These are phyloP conservation scores for Leccinum rimulosum DNA, from an alignment of 768 basidiomycete genomes.

Conservation along the genomic window DNA sequence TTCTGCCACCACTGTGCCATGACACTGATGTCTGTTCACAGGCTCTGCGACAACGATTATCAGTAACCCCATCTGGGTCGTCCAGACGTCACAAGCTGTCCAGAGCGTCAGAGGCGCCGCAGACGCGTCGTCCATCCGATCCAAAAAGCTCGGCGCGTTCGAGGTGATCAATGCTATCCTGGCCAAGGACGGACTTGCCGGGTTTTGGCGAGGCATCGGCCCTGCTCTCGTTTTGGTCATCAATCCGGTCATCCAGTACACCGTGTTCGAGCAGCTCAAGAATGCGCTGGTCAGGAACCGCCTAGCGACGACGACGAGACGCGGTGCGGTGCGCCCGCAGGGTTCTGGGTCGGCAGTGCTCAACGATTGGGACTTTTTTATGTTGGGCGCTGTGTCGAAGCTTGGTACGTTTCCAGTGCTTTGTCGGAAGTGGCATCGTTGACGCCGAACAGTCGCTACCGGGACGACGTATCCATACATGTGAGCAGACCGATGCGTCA, in stretches of 20 bases:
- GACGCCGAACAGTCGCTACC: conserved; percentile 41
- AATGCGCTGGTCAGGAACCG: conserved; percentile 70
- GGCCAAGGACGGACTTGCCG: conserved; percentile 67
- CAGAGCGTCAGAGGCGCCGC: conserved; percentile 37
- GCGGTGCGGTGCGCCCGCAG: conserved; percentile 44
- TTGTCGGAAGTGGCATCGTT: neutral
- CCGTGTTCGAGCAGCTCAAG: conserved; percentile 92
- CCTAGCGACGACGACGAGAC: conserved; percentile 38
- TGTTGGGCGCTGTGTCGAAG: conserved; percentile 93
- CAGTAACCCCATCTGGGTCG: conserved; percentile 96
- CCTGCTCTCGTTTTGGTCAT: conserved; percentile 92
- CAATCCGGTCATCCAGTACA: conserved; percentile 95
- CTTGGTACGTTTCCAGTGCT: conserved; percentile 48
- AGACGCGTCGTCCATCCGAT: conserved; percentile 18
- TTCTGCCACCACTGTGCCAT: neutral
- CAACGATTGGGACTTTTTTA: conserved; percentile 87
- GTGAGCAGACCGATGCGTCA: conserved; percentile 37
- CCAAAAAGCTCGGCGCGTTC: conserved; percentile 59
- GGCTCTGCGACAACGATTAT: conserved; percentile 87
- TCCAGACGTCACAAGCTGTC: conserved; percentile 88
- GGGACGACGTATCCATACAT: conserved; percentile 72
- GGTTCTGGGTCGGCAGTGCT: conserved; percentile 49
- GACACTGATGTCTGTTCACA: conserved; percentile 23
- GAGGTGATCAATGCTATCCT: conserved; percentile 70
- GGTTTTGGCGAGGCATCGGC: conserved; percentile 90